Percentiles rank a stretch among this genome's conserved stretches.
phyloP scores from a whole-genome alignment of 352 stramenopile genomes.

The Phytophthora aleatoria region DNA sequence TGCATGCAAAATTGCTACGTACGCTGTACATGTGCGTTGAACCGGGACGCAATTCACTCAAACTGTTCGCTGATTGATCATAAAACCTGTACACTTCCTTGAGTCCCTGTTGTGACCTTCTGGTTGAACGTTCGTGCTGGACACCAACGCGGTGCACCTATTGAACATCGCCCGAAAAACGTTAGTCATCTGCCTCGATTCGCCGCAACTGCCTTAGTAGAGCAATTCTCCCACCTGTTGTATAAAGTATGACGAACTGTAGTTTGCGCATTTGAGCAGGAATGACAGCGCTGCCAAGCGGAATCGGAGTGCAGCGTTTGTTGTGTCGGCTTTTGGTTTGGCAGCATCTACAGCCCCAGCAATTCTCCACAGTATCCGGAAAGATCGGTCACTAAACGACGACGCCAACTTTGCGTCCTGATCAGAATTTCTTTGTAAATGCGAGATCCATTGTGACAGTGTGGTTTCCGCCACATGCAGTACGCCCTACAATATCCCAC shows the following conservation, averaged over 20 bases:
- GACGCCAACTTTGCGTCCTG: conserved; percentile 57
- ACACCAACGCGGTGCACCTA: conserved; percentile 69
- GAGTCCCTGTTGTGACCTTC: conserved; percentile 33
- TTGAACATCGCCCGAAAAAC: not conserved
- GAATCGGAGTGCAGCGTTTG: conserved; percentile 37
- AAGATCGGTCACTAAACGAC: conserved; percentile 70
- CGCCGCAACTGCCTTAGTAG: not conserved
- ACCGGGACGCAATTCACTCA: conserved; percentile 20
- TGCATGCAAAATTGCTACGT: conserved; percentile 10
- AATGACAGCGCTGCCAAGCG: conserved; percentile 60
- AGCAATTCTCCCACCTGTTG: conserved; percentile 46
- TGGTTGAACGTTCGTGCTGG: conserved; percentile 58
- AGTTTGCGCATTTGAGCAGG: conserved; percentile 72
- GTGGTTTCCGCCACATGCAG: conserved; percentile 26
- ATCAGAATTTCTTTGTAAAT: conserved; percentile 45
- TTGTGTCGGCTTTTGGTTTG: conserved; percentile 18
- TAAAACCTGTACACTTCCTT: conserved; percentile 51
- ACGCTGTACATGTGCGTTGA: conserved; percentile 35
- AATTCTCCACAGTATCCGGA: conserved; percentile 77
- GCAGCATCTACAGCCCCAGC: conserved; percentile 38
- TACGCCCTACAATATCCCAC: conserved; percentile 31
- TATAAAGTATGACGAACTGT: conserved; percentile 60
- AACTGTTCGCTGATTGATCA: conserved; percentile 26
- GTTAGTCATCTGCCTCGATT: conserved; percentile 1
- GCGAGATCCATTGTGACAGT: conserved; percentile 55